phyloP scores from a whole-genome alignment of 202 grass and related monocot genomes.

The Bolboschoenoplectus hybrid region DNA sequence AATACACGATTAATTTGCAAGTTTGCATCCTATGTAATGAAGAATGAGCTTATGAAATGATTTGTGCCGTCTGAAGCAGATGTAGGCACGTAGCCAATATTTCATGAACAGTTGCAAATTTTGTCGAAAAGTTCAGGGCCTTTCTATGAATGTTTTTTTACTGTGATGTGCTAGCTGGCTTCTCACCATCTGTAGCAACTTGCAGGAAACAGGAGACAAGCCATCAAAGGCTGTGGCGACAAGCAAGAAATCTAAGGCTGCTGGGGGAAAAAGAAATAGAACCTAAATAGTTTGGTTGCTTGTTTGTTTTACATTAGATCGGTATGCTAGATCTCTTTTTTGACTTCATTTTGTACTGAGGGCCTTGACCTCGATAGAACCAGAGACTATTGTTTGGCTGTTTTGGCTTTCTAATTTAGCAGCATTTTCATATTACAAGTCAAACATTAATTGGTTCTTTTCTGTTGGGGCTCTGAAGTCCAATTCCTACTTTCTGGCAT shows the following conservation, averaged over 20 bases:
- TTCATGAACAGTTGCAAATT: neutral
- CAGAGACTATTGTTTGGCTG: neutral
- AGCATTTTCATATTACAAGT: no score
- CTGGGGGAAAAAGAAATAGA: slow-evolving; percentile 68
- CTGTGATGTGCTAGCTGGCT: slow-evolving; percentile 19
- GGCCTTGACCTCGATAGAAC: neutral
- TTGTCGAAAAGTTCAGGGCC: neutral
- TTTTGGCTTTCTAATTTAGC: no score
- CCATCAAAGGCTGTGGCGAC: slow-evolving; percentile 46
- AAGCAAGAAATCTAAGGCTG: slow-evolving; percentile 63
- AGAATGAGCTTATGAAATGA: neutral
- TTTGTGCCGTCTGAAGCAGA: neutral
- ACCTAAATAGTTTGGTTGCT: slow-evolving; percentile 8
- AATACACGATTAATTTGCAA: slow-evolving; percentile 9
- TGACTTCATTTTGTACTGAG: neutral
- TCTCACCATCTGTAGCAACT: neutral
- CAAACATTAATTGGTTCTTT: no score
- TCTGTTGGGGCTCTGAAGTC: no score
- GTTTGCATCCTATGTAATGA: neutral
- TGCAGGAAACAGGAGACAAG: slow-evolving; percentile 54
- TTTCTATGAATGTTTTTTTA: neutral
- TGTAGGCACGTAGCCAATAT: neutral
- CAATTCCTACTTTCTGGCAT: no score
- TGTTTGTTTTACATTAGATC: slow-evolving; percentile 1
- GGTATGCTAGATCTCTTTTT: neutral